These are phyloP conservation scores for Xylariaceae sp. DNA, from an alignment of 2,329 filamentous ascomycete genomes.

Conservation along the genomic window DNA sequence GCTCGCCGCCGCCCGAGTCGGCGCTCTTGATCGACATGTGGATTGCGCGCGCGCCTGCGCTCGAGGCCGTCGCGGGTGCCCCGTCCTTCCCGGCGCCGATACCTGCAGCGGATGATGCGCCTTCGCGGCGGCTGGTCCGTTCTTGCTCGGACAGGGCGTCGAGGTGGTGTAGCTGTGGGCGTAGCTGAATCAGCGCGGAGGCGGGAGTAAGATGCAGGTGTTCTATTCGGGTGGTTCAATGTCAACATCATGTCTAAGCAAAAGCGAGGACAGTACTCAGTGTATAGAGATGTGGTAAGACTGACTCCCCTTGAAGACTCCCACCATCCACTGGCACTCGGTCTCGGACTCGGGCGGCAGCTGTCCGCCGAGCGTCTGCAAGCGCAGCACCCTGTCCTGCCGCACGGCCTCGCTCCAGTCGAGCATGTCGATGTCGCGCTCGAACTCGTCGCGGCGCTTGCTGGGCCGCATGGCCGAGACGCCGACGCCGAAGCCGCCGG, in stretches of 20 bases:
- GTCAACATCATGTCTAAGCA: constrained; percentile 29
- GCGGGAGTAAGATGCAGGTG: constrained; percentile 87
- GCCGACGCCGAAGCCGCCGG: constrained; percentile 74
- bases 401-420: constrained; percentile 73
- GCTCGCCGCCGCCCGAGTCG: constrained; percentile 65
- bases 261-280: too few relatives aligned
- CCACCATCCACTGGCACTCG: constrained; percentile 79
- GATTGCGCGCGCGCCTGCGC: constrained; percentile 71
- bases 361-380: constrained; percentile 86
- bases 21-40: constrained; percentile 86
- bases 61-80: constrained; percentile 37
- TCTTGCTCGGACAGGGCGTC: constrained; percentile 82
- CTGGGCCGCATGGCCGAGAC: constrained; percentile 47
- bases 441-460: constrained; percentile 48
- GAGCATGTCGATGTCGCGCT: constrained; percentile 54
- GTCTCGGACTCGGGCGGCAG: constrained; percentile 72
- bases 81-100: constrained; percentile 35
- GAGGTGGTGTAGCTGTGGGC: constrained; percentile 90
- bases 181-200: constrained; percentile 82
- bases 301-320: constrained; percentile 83
- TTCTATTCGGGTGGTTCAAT: constrained; percentile 53
- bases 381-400: constrained; percentile 74
- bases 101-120: too few relatives aligned
- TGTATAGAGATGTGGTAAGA: constrained; percentile 30
- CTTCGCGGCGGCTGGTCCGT: constrained; percentile 50